Percentiles rank a stretch among this genome's conserved stretches.
These are phyloP conservation scores for Tephrocybe sp. DNA, from an alignment of 768 basidiomycete species.

Conservation along the genomic window DNA sequence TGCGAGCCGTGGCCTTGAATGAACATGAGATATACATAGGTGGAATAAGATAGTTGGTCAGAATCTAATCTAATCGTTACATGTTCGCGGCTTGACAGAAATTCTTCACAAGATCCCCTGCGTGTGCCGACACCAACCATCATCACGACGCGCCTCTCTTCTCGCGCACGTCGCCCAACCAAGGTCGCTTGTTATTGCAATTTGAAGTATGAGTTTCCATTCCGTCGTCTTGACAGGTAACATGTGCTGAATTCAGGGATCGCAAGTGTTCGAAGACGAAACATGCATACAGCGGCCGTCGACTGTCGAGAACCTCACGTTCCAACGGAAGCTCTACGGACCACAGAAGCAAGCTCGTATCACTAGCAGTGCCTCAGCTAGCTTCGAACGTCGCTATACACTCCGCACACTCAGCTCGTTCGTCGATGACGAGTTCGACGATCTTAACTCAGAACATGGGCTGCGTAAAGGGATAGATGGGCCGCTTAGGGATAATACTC, in stretches of 20 bases:
- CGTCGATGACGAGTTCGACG: constrained; percentile 6
- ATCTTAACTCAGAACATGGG: constrained; percentile 3
- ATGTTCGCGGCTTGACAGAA: too few relatives aligned
- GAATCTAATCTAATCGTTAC: neutral
- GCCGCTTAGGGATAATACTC: neutral
- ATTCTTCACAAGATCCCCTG: neutral
- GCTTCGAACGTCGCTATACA: constrained; percentile 3
- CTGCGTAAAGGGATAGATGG: neutral
- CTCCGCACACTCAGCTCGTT: constrained; percentile 3
- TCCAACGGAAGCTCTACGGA: constrained; percentile 2
- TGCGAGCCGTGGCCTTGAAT: too few relatives aligned
- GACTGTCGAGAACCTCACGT: constrained; percentile 4
- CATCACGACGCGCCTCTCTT: neutral
- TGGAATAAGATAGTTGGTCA: too few relatives aligned
- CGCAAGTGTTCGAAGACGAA: constrained; percentile 11
- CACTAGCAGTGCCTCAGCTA: constrained; percentile 2
- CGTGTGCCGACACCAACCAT: neutral
- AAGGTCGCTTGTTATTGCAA: too few relatives aligned
- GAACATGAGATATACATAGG: too few relatives aligned
- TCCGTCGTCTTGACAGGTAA: neutral
- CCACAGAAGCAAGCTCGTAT: neutral
- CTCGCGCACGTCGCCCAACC: too few relatives aligned
- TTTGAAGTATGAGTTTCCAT: neutral
- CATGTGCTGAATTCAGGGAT: neutral
- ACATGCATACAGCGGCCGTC: constrained; percentile 5